Conservation (phyloP, 2,329 filamentous ascomycete genomes). For the Colletotrichum australisinense region DNA sequence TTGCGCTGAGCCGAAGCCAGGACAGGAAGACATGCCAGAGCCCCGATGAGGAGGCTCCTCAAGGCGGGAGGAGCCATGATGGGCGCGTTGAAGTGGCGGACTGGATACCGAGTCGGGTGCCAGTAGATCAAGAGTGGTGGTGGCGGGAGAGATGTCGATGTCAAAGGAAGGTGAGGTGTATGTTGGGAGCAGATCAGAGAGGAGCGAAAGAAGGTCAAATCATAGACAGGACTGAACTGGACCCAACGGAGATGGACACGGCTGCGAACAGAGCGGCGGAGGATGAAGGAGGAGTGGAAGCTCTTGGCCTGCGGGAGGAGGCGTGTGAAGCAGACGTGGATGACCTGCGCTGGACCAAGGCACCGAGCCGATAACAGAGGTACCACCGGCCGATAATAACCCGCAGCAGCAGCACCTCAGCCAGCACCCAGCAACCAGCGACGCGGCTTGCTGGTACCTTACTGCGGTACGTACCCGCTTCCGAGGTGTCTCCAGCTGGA, state of each 20-base stretch:
- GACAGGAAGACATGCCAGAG: conserved; percentile 53
- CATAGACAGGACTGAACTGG: conserved; percentile 1
- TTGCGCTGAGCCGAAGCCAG: conserved; percentile 58
- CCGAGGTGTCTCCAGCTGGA: background rate
- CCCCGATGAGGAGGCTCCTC: conserved; percentile 52
- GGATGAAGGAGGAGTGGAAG: conserved; percentile 10
- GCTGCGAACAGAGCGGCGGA: conserved; percentile 10
- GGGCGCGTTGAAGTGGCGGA: conserved; percentile 12
- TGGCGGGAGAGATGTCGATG: conserved; percentile 2
- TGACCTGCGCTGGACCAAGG: background rate
- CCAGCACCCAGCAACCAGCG: conserved; percentile 13
- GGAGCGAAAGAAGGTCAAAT: conserved; percentile 2
- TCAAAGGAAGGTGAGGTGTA: background rate
- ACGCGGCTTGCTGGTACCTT: background rate
- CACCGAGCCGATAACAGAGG: conserved; percentile 7
- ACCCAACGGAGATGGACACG: background rate
- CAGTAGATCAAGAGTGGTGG: background rate
- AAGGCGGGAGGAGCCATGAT: conserved; percentile 52
- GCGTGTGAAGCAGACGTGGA: background rate
- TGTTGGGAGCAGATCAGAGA: background rate
- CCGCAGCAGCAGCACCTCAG: background rate
- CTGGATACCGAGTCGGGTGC: conserved; percentile 11
- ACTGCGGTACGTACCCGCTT: background rate
- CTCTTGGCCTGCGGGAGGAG: conserved; percentile 27
- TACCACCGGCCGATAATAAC: conserved; percentile 31